Evolutionary conservation across 169 alveolate genomes (phyloP), one percentile per base, ranked within the genome.

Genomic region (Plasmodium sp.): DNA sequence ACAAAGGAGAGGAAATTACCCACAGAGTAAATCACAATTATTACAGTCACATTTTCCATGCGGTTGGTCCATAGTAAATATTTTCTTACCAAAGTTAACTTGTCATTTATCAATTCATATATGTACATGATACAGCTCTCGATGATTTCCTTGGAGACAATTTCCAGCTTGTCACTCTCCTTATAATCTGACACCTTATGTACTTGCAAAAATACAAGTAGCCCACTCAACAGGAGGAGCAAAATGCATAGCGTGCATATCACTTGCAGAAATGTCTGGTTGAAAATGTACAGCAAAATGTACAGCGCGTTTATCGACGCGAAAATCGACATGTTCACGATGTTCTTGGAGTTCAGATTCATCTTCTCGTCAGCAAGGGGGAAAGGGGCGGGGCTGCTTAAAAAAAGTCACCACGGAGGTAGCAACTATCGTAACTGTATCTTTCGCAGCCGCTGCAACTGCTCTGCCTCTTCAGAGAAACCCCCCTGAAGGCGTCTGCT

Each of bases 271-370:
- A 90, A 81, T 9, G 90, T 90, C 5, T 90, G 91, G 56, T 90
- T 81, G 18, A 90, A 81, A 81, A 90, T 39, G 62, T 90, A 90
- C 41, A 90, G 58, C 51, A 90, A 41, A 43, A 90, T 81, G 74
- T 90, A 90, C 62, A 90, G 72, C 4, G 91, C 77, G 58, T 91
- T 91, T 91, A 91, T 81, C 95, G 95, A 91, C 33, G 84, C 82
- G 74, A 91, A 91, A 41, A 91, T 73, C 95, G 95, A 91, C 71
- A 91, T 14, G 45, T 48, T 81, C 51, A 91, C 91, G 56, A 91
- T 91, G 54, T 56, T 91, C 62, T 71, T 58, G 5, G 90, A 62
- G n/a, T 5, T 71, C 48, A 71, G 2, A 80, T 56, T 81, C 95
- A 91, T 91, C 58, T 91, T 91, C 54, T 43, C 43, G 82, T 62